Conservation (phyloP, 225 moss, liverwort and hornwort genomes). For the Antitrichia curtipendula region DNA sequence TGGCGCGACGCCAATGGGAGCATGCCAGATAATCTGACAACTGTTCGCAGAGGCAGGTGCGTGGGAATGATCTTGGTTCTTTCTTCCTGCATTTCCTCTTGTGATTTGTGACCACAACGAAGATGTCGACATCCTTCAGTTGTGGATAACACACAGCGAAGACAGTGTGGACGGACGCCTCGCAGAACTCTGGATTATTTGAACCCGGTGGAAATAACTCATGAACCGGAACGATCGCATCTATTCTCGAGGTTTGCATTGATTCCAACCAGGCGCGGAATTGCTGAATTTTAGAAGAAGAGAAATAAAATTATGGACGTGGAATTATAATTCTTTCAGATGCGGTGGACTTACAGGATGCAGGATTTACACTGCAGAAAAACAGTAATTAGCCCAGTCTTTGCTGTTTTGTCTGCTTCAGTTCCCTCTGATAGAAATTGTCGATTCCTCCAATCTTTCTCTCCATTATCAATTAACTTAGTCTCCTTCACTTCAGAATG, state of each 20-base stretch:
- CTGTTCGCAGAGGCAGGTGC: background rate
- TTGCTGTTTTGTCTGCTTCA: background rate
- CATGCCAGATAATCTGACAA: background rate
- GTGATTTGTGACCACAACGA: background rate
- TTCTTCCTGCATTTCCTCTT: slow-evolving; percentile 3
- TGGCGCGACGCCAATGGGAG: background rate
- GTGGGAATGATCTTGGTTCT: background rate
- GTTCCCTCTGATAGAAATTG: background rate
- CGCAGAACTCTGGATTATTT: background rate
- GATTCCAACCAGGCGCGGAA: background rate
- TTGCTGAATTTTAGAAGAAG: background rate
- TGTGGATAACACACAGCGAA: background rate
- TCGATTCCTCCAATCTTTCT: background rate
- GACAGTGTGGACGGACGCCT: background rate
- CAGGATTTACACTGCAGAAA: background rate
- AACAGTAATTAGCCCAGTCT: background rate
- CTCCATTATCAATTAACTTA: background rate
- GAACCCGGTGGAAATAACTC: background rate
- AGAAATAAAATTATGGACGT: background rate
- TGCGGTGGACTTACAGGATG: background rate
- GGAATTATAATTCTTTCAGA: background rate
- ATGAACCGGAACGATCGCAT: background rate
- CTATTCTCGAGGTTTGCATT: background rate
- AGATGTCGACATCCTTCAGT: background rate
- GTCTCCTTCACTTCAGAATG: background rate